Conservation (phyloP, 2,329 filamentous ascomycete species). For the Cyanodermella asteris region DNA sequence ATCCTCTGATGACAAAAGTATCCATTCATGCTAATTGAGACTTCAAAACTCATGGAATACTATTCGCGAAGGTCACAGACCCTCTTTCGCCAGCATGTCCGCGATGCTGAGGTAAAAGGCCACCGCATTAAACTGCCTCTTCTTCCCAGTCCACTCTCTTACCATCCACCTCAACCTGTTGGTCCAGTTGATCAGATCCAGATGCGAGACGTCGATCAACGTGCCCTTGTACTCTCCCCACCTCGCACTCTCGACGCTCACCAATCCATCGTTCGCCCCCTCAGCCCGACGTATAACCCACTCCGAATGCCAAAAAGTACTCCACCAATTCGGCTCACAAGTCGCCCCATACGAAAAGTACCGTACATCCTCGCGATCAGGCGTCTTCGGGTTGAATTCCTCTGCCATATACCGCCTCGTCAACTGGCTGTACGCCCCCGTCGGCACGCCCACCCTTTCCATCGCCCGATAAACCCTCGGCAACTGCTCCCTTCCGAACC, state of each 20-base stretch:
- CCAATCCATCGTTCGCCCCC: conserved; percentile 40
- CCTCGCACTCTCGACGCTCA: conserved; percentile 34
- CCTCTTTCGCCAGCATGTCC: conserved; percentile 51
- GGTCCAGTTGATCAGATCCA: conserved; percentile 46
- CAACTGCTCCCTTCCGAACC: conserved; percentile 35
- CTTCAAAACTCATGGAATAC: no score
- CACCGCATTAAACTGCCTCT: conserved; percentile 41
- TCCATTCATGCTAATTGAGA: no score
- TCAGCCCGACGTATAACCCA: conserved; percentile 30
- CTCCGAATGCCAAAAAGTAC: conserved; percentile 34
- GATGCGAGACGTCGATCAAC: conserved; percentile 38
- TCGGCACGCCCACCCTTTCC: conserved; percentile 31
- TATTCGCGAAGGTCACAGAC: conserved; percentile 21
- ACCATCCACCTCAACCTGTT: conserved; percentile 37
- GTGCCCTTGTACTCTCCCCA: conserved; percentile 45
- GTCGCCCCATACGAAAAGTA: conserved; percentile 36
- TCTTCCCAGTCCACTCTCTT: conserved; percentile 32
- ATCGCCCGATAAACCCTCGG: conserved; percentile 34
- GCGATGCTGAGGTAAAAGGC: conserved; percentile 42
- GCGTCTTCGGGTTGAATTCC: conserved; percentile 36
- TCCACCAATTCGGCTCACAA: conserved; percentile 32
- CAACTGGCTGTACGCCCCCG: conserved; percentile 38
- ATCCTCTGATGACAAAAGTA: no score
- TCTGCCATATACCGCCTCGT: conserved; percentile 35
- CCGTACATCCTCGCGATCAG: conserved; percentile 30